phyloP scores from a whole-genome alignment of 1,284 basidiomycete species.

The Sporisorium iseilematis-ciliati region DNA sequence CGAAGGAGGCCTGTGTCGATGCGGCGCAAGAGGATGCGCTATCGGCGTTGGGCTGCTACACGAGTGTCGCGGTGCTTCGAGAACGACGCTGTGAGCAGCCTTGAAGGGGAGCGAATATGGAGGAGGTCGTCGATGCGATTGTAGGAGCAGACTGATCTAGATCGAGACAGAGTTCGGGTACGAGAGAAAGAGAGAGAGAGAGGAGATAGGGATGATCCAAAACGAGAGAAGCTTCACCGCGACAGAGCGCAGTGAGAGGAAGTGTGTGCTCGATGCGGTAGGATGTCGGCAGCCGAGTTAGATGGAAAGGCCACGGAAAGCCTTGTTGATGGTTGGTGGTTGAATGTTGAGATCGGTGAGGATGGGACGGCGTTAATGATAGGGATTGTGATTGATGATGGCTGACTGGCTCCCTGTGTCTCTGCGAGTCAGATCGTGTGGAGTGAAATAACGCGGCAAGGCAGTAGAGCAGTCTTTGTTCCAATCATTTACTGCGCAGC shows the following conservation, averaged over 20 bases:
- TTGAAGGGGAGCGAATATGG: conserved; percentile 7
- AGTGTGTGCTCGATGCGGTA: not conserved
- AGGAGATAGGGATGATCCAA: not conserved
- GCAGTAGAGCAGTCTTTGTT: not conserved
- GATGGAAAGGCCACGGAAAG: not conserved
- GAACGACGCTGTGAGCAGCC: conserved; percentile 38
- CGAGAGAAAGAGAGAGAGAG: not conserved
- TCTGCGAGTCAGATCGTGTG: conserved; percentile 5
- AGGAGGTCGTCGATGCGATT: not conserved
- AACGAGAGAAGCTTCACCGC: not conserved
- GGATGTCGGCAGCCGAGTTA: not conserved
- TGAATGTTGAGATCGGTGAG: not conserved
- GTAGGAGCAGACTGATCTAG: not conserved
- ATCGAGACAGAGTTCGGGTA: not conserved
- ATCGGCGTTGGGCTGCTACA: conserved; percentile 21
- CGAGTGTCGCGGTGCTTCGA: conserved; percentile 5
- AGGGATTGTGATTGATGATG: not conserved
- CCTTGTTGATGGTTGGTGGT: not conserved
- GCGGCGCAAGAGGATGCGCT: not conserved
- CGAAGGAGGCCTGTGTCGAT: not conserved
- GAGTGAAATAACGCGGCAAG: conserved; percentile 6
- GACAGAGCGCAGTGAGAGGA: not conserved
- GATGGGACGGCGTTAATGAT: conserved; percentile 4
- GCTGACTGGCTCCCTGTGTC: not conserved
- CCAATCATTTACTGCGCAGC: not conserved